A percentile compares a stretch with the other conserved stretches of the same genome.
Evolutionary conservation across 2,329 filamentous ascomycete species (phyloP).

Genomic region (Apiospora malaysiana): DNA sequence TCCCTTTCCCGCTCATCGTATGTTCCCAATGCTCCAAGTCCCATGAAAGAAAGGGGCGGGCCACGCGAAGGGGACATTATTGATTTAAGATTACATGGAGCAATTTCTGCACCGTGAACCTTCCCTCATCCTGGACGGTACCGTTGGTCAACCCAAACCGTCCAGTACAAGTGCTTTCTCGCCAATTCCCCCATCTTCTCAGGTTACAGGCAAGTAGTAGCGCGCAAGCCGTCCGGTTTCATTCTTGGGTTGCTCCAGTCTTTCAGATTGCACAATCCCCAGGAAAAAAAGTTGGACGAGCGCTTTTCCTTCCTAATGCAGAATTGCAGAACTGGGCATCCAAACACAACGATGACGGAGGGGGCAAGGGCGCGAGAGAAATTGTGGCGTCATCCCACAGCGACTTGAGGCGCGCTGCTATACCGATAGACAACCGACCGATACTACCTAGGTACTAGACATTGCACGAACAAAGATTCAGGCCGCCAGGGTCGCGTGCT

Average conservation of each 20-base stretch:
- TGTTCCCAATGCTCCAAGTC: neutral
- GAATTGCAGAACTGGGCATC: neutral
- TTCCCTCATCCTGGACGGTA: slow-evolving; percentile 3
- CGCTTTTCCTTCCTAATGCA: neutral
- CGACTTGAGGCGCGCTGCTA: neutral
- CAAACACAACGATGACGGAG: neutral
- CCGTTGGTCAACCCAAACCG: neutral
- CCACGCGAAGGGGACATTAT: slow-evolving; percentile 6
- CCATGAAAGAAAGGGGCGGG: slow-evolving; percentile 13
- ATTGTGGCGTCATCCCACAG: slow-evolving; percentile 14
- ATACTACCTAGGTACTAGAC: too few species aligned
- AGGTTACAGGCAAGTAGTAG: neutral
- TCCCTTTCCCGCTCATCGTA: slow-evolving; percentile 7
- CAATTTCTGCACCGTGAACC: slow-evolving; percentile 17
- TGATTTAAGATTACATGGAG: slow-evolving; percentile 18
- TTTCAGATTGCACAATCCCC: neutral
- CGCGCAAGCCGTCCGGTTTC: neutral
- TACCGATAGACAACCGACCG: slow-evolving; percentile 5
- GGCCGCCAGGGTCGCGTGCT: slow-evolving; percentile 7
- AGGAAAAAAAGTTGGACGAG: slow-evolving; percentile 1
- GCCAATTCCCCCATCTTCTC: neutral
- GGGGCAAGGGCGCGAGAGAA: neutral
- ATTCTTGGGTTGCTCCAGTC: neutral
- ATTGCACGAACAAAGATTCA: neutral
- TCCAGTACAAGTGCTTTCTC: neutral